Evolutionary conservation across 2,329 filamentous ascomycete species (phyloP), one percentile per base, ranked within the genome.

Genomic region (Alternaria alternata): DNA sequence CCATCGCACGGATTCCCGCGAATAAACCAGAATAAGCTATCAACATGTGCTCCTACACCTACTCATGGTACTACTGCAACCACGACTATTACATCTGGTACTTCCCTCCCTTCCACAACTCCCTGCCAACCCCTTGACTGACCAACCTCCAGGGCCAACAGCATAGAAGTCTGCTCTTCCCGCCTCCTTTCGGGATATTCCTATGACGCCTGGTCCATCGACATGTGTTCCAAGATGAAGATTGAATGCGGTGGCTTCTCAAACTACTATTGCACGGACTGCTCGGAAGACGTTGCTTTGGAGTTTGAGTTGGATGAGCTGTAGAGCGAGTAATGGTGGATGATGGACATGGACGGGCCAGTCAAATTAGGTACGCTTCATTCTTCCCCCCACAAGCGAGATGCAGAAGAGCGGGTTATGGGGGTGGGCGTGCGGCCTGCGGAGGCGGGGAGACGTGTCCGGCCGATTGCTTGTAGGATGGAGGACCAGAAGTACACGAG

Each of bases 21-120:
- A n/a, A 41, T 14, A 22, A 7, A 5, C 18, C 28, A 30, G 28
- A 4, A 12, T 16, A 3, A 9, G 9, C 8, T 12, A 43, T 26
- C 43, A 52, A 38, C 72, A 83, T 83, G 81, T 83, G 81, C 68
- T 75, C 72, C 38, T 83, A 82, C 70, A 81, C 80, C 11, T 83
- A 82, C 68, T 78, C 76, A 32, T 80, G 79, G 76, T 83, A 83
- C 70, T 80, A 79, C 72, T 83, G 81, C 73, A 81, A 81, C 72
- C 80, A 81, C 71, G 80, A 81, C 67, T 81, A 81, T 72, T 83
- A 81, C 71, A 82, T 83, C 72, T 79, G 80, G 75, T 75, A 55
- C 56, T 57, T 46, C n/a, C 14, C 3, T 20, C 28, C 11, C 28
- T 30, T 11, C 28, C 28, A 30, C 28, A 30, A 11, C 3, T 11